Evolutionary conservation across 1,284 basidiomycete species (phyloP), one percentile per base, ranked within the genome.

Genomic region (Kwoniella shivajii): DNA sequence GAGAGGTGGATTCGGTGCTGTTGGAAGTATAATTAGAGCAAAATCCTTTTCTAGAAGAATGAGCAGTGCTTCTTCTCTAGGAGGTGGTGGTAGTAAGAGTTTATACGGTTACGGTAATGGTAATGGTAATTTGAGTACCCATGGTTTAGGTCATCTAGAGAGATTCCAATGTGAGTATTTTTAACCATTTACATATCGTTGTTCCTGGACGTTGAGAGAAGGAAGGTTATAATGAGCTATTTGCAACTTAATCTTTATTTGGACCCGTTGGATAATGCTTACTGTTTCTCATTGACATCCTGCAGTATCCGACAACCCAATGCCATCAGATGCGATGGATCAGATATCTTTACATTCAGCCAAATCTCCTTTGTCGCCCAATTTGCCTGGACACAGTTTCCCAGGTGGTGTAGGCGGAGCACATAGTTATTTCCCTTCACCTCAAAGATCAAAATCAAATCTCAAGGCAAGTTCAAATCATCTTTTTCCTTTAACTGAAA

Each of bases 11-110:
- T 92, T 93, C 67, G 90, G 92, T 4, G 84, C 90, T 0, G 81
- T 95, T 49, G 92, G 93, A 2, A 90, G 88, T 68, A 89, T 96
- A 70, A 89, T 94, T 57, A 86, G 92, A 11, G 92, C 92, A 0
- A 83, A 88, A 47, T 72, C 68, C 36, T 57, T 73, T 1, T 58
- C 51, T 24, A 56, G 74, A 20, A 51, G 72, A 38, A 54, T 73
- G 62, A 69, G 64, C 27, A 68, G 48, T 44, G 66, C 67, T 34
- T 64, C 61, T 13, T 58, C 55, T 11, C 27, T 63, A 9, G 50
- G 49, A 36, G 43, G 36, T 46, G 56, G 59, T 31, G 14, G 44
- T n/a, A 29, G 36, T 13, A 29, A 29, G 6, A 36, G 34, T 6
- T 10, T 33, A 24, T 53, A 50, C 9, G 43, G 61, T 56, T 61